Conservation (phyloP, 768 basidiomycete genomes). For the Neoboletus subvelutipes region DNA sequence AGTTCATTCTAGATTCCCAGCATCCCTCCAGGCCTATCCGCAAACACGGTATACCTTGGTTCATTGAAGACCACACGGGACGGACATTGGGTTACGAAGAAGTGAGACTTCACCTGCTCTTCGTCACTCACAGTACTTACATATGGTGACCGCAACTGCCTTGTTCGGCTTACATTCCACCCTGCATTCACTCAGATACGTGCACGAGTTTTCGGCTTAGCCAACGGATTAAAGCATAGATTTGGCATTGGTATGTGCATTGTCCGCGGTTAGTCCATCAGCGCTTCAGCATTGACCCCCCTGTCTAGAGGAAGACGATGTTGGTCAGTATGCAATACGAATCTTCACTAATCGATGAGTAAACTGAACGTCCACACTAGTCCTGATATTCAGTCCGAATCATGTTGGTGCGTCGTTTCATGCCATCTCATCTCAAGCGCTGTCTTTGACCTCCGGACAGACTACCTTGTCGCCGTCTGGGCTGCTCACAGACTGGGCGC, state of each 20-base stretch:
- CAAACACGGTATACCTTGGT: conserved; percentile 32
- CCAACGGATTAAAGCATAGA: conserved; percentile 36
- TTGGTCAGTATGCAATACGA: conserved; percentile 31
- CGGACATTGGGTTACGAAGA: conserved; percentile 36
- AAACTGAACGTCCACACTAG: conserved; percentile 34
- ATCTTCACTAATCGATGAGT: neutral
- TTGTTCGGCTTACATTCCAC: neutral
- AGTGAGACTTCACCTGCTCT: conserved; percentile 19
- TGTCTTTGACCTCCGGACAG: conserved; percentile 25
- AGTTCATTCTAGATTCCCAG: conserved; percentile 38
- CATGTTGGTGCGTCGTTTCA: conserved; percentile 49
- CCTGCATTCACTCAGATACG: conserved; percentile 30
- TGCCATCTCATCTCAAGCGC: neutral
- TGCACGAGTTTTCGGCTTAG: conserved; percentile 36
- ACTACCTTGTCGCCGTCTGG: conserved; percentile 57
- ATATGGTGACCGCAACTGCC: no score
- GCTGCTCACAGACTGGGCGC: conserved; percentile 57
- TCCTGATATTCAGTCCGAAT: conserved; percentile 65
- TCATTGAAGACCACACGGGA: conserved; percentile 44
- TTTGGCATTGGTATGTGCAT: conserved; percentile 35
- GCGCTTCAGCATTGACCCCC: neutral
- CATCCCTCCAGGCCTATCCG: conserved; percentile 32
- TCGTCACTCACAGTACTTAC: neutral
- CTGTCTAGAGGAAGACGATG: conserved; percentile 37
- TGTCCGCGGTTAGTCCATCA: neutral